Conservation (phyloP, 768 basidiomycete species). For the Boletus coccyginus region DNA sequence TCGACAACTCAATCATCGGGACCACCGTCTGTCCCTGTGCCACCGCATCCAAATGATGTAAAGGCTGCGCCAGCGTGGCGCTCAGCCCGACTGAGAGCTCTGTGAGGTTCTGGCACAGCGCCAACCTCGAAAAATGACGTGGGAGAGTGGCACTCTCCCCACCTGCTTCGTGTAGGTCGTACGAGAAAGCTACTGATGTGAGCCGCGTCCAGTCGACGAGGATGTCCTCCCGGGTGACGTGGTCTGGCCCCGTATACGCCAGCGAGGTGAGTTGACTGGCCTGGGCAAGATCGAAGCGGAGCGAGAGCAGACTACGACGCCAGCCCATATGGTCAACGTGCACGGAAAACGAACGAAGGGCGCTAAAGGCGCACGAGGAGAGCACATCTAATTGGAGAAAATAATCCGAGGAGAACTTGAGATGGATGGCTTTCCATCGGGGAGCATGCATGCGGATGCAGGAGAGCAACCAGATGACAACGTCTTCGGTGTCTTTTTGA, state of each 20-base stretch:
- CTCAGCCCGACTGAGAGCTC: slow-evolving; percentile 25
- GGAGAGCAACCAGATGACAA: slow-evolving; percentile 19
- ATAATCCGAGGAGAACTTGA: slow-evolving; percentile 29
- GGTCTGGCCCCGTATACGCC: slow-evolving; percentile 26
- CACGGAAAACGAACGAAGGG: slow-evolving; percentile 21
- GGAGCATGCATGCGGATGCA: slow-evolving; percentile 15
- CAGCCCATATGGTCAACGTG: slow-evolving; percentile 30
- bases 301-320: slow-evolving; percentile 20
- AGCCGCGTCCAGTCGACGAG: slow-evolving; percentile 23
- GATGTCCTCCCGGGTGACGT: slow-evolving; percentile 20
- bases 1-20: slow-evolving; percentile 16
- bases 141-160: slow-evolving; percentile 22
- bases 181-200: slow-evolving; percentile 24
- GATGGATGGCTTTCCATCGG: slow-evolving; percentile 25
- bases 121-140: slow-evolving; percentile 17
- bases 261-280: slow-evolving; percentile 19
- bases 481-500: slow-evolving; percentile 21
- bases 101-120: slow-evolving; percentile 16
- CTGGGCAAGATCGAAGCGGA: slow-evolving; percentile 18
- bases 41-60: slow-evolving; percentile 11
- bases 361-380: slow-evolving; percentile 20
- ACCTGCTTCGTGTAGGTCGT: slow-evolving; percentile 24
- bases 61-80: slow-evolving; percentile 7
- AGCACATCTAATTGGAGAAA: slow-evolving; percentile 16
- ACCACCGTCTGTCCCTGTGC: neutral